Evolutionary conservation across 1,284 basidiomycete species (phyloP).

Genomic region (Singerocomus inundabilis): DNA sequence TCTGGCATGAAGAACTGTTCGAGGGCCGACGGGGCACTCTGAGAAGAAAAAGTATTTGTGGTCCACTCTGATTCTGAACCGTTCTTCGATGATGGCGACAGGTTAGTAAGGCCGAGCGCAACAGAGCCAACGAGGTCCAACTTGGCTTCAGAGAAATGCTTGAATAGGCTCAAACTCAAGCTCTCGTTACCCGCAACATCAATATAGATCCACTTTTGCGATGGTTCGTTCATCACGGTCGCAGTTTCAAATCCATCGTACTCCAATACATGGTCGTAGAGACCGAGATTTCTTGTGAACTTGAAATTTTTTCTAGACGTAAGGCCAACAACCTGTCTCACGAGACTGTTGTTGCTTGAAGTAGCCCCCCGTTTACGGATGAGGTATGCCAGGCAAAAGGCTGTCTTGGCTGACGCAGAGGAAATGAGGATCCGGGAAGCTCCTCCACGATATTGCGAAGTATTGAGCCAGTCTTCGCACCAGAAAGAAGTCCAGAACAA

Average conservation of each 20-base stretch:
- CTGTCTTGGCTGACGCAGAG: slow-evolving; percentile 65
- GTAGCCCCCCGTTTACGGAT: slow-evolving; percentile 36
- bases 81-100: slow-evolving; percentile 43
- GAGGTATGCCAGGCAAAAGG: slow-evolving; percentile 61
- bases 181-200: slow-evolving; percentile 57
- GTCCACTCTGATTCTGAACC: slow-evolving; percentile 36
- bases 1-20: slow-evolving; percentile 66
- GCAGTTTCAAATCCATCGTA: slow-evolving; percentile 45
- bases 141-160: slow-evolving; percentile 38
- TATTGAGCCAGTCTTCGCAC: slow-evolving; percentile 64
- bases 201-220: slow-evolving; percentile 51
- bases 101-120: slow-evolving; percentile 52
- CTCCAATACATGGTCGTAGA: slow-evolving; percentile 54
- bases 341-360: slow-evolving; percentile 14
- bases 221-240: slow-evolving; percentile 26
- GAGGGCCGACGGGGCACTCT: slow-evolving; percentile 19
- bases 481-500: slow-evolving; percentile 70
- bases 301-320: slow-evolving; percentile 54
- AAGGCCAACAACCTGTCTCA: slow-evolving; percentile 46
- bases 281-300: slow-evolving; percentile 50
- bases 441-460: slow-evolving; percentile 44
- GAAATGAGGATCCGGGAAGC: slow-evolving; percentile 52
- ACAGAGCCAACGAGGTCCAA: slow-evolving; percentile 42
- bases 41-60: slow-evolving; percentile 35
- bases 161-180: slow-evolving; percentile 45